phyloP scores from a whole-genome alignment of 192 early-diverging fungal genomes.

The Martensiomyces pterosporus region DNA sequence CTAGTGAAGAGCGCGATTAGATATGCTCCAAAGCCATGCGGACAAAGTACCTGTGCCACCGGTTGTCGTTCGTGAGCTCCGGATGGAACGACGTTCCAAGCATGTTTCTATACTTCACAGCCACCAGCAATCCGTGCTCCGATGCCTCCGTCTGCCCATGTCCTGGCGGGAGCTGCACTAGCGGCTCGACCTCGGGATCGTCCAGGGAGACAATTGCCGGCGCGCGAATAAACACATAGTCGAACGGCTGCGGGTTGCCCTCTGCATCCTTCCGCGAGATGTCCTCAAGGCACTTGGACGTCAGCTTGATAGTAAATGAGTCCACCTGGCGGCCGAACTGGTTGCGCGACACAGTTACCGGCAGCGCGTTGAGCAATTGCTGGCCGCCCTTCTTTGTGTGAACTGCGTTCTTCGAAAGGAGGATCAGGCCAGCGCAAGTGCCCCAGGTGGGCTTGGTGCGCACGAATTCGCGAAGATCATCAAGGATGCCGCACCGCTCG shows the following conservation, averaged over 20 bases:
- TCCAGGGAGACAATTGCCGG: constrained; percentile 75
- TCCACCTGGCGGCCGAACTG: constrained; percentile 92
- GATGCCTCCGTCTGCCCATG: constrained; percentile 47
- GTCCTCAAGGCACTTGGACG: constrained; percentile 48
- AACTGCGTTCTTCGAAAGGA: constrained; percentile 72
- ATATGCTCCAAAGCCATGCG: constrained; percentile 27
- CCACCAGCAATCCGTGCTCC: constrained; percentile 70
- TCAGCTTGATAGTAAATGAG: constrained; percentile 76
- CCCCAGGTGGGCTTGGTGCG: constrained; percentile 80
- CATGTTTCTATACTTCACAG: constrained; percentile 81
- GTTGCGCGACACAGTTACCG: constrained; percentile 84
- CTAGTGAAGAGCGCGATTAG: neutral
- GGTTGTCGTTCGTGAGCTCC: constrained; percentile 83
- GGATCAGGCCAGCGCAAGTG: constrained; percentile 95
- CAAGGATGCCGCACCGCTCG: constrained; percentile 76
- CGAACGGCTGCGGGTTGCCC: constrained; percentile 31
- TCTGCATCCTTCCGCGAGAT: constrained; percentile 7
- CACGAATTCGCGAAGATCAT: constrained; percentile 76
- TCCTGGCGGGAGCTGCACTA: constrained; percentile 59
- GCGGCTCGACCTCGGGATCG: constrained; percentile 66
- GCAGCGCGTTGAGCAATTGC: constrained; percentile 74
- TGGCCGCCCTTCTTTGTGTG: constrained; percentile 85
- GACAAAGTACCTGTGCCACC: constrained; percentile 87
- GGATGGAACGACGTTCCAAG: constrained; percentile 95
- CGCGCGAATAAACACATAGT: constrained; percentile 91